Evolutionary conservation across 495 filamentous ascomycete species (phyloP).

Genomic region (Cudoniella acicularis): DNA sequence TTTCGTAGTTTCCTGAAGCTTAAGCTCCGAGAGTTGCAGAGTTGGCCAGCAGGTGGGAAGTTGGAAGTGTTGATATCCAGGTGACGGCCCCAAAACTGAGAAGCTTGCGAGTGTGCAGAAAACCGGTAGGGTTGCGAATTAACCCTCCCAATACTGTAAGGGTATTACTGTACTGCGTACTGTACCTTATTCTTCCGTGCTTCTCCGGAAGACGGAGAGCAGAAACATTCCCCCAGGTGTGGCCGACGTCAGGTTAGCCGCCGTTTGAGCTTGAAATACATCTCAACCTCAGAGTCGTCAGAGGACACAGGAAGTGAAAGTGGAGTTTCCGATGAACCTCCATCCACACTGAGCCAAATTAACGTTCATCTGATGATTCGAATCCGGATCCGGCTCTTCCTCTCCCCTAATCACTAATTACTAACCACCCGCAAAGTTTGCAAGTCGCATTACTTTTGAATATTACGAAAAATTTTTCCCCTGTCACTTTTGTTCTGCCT

Average conservation of each 20-base stretch:
- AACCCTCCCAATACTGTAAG: neutral
- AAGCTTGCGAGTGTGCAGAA: neutral
- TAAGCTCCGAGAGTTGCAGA: too few species aligned
- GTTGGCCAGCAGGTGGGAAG: neutral
- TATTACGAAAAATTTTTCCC: neutral
- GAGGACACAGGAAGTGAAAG: too few species aligned
- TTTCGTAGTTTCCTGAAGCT: too few species aligned
- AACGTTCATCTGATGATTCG: neutral
- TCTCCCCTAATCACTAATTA: neutral
- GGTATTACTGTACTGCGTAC: neutral
- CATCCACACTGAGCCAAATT: neutral
- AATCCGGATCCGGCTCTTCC: neutral
- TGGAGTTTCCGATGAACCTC: neutral
- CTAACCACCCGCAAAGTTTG: neutral
- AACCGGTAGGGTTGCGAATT: neutral
- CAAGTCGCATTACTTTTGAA: too few species aligned
- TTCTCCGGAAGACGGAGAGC: neutral
- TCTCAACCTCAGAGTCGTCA: too few species aligned
- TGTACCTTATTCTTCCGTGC: neutral
- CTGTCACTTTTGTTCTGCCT: neutral
- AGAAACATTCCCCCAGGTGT: neutral
- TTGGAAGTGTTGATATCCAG: neutral
- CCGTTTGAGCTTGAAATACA: neutral
- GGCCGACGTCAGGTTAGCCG: too few species aligned
- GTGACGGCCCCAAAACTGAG: neutral